Conservation (phyloP, 495 filamentous ascomycete species). For the Letharia lupina region DNA sequence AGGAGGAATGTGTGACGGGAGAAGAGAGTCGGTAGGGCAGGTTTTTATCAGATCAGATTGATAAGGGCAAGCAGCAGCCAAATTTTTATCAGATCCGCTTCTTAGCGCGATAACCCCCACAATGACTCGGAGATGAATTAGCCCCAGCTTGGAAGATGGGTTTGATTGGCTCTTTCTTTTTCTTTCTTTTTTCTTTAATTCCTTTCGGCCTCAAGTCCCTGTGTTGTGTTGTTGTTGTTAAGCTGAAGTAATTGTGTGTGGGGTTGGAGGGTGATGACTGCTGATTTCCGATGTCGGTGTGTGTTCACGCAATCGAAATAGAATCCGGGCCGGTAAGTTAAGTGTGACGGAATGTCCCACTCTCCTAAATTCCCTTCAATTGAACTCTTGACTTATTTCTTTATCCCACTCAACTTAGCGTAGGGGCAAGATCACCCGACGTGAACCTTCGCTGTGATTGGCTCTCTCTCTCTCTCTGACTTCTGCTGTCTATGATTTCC, state of each 20-base stretch:
- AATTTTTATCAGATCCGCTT: constrained; percentile 24
- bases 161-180: not conserved
- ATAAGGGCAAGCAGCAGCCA: constrained; percentile 14
- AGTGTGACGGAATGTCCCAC: not conserved
- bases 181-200: not conserved
- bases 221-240: not conserved
- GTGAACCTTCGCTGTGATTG: not conserved
- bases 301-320: not conserved
- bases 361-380: not conserved
- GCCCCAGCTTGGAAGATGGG: not conserved
- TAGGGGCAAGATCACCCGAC: not conserved
- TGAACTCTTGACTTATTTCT: not conserved
- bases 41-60: constrained; percentile 23
- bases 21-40: not conserved
- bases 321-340: not conserved
- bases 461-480: not conserved
- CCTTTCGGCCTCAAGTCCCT: not conserved
- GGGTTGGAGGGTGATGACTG: not conserved
- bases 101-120: constrained; percentile 7
- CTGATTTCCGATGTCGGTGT: constrained; percentile 4
- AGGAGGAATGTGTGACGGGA: not conserved
- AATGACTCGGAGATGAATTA: not conserved
- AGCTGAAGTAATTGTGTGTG: not conserved
- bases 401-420: not conserved
- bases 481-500: not conserved